phyloP scores from a whole-genome alignment of 192 early-diverging fungal species.

The Rhizophagus prolifer region DNA sequence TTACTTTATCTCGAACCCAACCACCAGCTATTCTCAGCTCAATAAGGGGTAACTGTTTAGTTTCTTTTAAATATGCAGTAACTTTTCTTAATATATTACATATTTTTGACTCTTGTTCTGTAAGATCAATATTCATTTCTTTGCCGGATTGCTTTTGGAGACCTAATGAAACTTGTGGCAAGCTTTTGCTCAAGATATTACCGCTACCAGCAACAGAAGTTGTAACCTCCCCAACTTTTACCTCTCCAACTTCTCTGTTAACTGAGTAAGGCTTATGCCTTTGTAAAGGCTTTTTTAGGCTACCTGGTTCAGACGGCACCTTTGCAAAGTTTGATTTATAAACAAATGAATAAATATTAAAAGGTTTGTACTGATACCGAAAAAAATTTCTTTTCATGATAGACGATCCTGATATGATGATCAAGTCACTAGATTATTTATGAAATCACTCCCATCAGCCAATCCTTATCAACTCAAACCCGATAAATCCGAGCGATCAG shows the following conservation, averaged over 20 bases:
- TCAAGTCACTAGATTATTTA: too few relatives aligned
- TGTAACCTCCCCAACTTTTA: background rate
- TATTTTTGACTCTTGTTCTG: background rate
- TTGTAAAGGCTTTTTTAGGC: background rate
- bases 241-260: background rate
- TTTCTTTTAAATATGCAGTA: slow-evolving; percentile 51
- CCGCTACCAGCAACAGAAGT: background rate
- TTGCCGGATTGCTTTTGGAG: background rate
- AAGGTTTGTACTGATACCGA: background rate
- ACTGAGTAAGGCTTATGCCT: background rate
- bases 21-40: slow-evolving; percentile 92
- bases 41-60: slow-evolving; percentile 49
- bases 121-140: background rate
- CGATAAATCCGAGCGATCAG: too few relatives aligned
- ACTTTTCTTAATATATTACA: slow-evolving; percentile 57
- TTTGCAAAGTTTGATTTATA: background rate
- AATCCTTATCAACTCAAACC: too few relatives aligned
- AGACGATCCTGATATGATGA: background rate
- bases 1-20: slow-evolving; percentile 97
- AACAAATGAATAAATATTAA: background rate
- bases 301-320: background rate
- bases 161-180: background rate
- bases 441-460: too few relatives aligned
- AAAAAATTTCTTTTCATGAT: background rate
- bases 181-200: background rate